phyloP scores from a whole-genome alignment of 2,329 filamentous ascomycete genomes.

The Myriosclerotinia scirpicola region DNA sequence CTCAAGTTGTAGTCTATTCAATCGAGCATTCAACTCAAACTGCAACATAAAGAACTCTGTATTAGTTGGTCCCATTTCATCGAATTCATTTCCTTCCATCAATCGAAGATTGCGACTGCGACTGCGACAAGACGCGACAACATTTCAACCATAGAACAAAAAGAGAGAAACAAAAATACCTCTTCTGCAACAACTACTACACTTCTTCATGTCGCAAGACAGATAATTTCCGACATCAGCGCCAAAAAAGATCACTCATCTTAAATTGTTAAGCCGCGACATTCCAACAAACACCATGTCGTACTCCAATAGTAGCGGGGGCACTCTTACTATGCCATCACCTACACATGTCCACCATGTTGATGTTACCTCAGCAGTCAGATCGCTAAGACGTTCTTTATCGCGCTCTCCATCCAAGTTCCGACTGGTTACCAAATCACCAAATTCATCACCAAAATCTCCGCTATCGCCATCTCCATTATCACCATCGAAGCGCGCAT shows the following conservation, averaged over 20 bases:
- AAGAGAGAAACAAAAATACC: slow-evolving; percentile 22
- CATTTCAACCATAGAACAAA: background rate
- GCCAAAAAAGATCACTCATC: slow-evolving; percentile 9
- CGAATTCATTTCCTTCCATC: background rate
- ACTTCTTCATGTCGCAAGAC: slow-evolving; percentile 24
- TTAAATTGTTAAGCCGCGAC: slow-evolving; percentile 26
- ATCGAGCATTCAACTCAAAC: slow-evolving; percentile 48
- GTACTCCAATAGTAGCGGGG: slow-evolving; percentile 62
- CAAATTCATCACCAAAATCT: slow-evolving; percentile 51
- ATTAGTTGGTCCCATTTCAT: slow-evolving; percentile 14
- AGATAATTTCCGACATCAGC: slow-evolving; percentile 21
- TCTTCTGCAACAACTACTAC: background rate
- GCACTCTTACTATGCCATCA: slow-evolving; percentile 82
- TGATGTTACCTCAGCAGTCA: slow-evolving; percentile 77
- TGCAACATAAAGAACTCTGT: slow-evolving; percentile 19
- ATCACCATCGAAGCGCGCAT: slow-evolving; percentile 47
- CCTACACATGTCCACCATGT: slow-evolving; percentile 81
- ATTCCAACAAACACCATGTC: slow-evolving; percentile 48
- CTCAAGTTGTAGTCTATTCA: slow-evolving; percentile 39
- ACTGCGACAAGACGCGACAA: slow-evolving; percentile 10
- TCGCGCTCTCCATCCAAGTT: slow-evolving; percentile 95
- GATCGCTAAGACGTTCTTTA: slow-evolving; percentile 80
- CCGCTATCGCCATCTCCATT: slow-evolving; percentile 59
- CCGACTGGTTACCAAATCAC: slow-evolving; percentile 54
- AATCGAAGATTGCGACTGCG: background rate